phyloP scores from a whole-genome alignment of 2,329 filamentous ascomycete genomes.

The Chrysoporthe deuterocubensis region DNA sequence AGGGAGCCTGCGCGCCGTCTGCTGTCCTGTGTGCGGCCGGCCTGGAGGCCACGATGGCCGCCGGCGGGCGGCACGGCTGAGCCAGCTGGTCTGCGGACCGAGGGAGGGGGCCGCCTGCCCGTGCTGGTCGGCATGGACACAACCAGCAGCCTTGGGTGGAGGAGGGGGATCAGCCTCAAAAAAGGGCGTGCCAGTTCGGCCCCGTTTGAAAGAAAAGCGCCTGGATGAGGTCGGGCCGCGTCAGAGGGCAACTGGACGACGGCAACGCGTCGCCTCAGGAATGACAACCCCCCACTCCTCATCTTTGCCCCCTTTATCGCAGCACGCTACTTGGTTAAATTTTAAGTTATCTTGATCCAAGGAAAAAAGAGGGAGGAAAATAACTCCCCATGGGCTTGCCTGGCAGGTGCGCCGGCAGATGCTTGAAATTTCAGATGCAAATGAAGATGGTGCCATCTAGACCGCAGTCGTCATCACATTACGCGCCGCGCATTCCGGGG shows the following conservation, averaged over 20 bases:
- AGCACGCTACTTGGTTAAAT: neutral
- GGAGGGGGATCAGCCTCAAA: too few species aligned
- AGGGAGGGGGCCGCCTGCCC: too few species aligned
- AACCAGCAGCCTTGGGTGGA: too few species aligned
- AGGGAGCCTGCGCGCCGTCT: too few species aligned
- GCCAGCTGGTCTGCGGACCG: too few species aligned
- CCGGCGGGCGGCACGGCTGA: too few species aligned
- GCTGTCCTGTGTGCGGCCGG: neutral
- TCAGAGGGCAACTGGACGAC: too few species aligned
- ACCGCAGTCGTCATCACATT: constrained; percentile 1
- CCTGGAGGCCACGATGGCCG: too few species aligned
- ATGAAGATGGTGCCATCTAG: neutral
- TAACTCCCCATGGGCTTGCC: neutral
- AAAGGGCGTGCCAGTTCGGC: too few species aligned
- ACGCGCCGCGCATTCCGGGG: neutral
- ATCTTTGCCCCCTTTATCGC: neutral
- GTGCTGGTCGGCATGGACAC: too few species aligned
- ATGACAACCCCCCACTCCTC: neutral
- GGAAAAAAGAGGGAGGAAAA: neutral
- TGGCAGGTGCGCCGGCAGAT: neutral
- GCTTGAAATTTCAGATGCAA: neutral
- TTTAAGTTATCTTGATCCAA: neutral
- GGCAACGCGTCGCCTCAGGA: neutral
- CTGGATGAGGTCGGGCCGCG: too few species aligned
- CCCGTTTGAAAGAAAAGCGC: too few species aligned